Evolutionary conservation across 768 basidiomycete species (phyloP).

Genomic region (Candolleomyces efflorescens): DNA sequence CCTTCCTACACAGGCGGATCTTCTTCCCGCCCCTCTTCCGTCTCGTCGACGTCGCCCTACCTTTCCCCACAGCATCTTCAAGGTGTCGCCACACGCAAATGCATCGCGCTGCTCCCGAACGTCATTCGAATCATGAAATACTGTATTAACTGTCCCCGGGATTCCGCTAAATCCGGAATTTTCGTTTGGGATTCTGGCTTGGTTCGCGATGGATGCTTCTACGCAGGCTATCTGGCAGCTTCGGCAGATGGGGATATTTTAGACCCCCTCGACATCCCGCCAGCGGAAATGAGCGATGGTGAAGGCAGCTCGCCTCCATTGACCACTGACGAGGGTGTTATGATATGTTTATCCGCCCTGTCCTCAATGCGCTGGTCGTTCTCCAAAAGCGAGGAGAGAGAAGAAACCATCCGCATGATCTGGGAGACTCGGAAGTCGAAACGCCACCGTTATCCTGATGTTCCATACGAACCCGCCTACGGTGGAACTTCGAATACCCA

Average conservation of each 20-base stretch:
- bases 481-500: slow-evolving; percentile 12
- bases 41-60: slow-evolving; percentile 45
- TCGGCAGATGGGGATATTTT: slow-evolving; percentile 48
- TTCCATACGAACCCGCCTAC: slow-evolving; percentile 19
- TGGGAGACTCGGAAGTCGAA: slow-evolving; percentile 43
- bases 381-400: slow-evolving; percentile 69
- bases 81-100: slow-evolving; percentile 45
- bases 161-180: slow-evolving; percentile 37
- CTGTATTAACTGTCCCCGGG: slow-evolving; percentile 35
- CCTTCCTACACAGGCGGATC: slow-evolving; percentile 14
- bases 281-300: slow-evolving; percentile 28
- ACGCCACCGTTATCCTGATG: slow-evolving; percentile 17
- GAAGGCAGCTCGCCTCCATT: slow-evolving; percentile 21
- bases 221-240: slow-evolving; percentile 74
- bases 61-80: slow-evolving; percentile 44
- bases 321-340: slow-evolving; percentile 41
- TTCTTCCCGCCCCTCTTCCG: slow-evolving; percentile 32
- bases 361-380: slow-evolving; percentile 79
- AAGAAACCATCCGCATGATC: slow-evolving; percentile 53
- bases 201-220: slow-evolving; percentile 87
- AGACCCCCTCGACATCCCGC: slow-evolving; percentile 29
- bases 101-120: slow-evolving; percentile 44
- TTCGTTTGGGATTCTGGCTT: slow-evolving; percentile 86
- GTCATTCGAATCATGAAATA: slow-evolving; percentile 49
- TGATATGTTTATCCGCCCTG: slow-evolving; percentile 70